Evolutionary conservation across 2,329 filamentous ascomycete species (phyloP).

Genomic region (Immersiporthe knoxdaviesiana): DNA sequence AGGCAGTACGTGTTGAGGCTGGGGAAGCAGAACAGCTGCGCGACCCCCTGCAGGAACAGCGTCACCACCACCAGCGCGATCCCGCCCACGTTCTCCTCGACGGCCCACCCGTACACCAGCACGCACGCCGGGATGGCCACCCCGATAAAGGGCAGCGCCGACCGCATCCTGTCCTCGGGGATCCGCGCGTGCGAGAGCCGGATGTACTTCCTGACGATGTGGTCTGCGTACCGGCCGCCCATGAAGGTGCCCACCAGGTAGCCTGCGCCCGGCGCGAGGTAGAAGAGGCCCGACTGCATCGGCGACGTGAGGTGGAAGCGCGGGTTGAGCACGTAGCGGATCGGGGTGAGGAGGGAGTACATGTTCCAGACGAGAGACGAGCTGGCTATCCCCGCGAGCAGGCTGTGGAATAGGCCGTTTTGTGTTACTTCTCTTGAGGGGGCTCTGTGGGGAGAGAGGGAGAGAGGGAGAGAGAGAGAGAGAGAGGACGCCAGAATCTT

Average conservation of each 20-base stretch:
- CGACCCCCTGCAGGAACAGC: conserved; percentile 71
- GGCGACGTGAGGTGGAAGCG: conserved; percentile 67
- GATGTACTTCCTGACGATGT: conserved; percentile 65
- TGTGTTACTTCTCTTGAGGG: too few relatives aligned
- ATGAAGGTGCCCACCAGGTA: conserved; percentile 69
- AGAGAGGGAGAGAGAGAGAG: too few relatives aligned
- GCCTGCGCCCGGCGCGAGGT: conserved; percentile 69
- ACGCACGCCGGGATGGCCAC: conserved; percentile 66
- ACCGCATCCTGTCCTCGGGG: conserved; percentile 70
- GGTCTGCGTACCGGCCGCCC: conserved; percentile 70
- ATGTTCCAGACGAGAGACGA: conserved; percentile 72
- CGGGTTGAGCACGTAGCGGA: conserved; percentile 72
- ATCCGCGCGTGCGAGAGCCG: conserved; percentile 58
- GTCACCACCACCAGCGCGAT: conserved; percentile 61
- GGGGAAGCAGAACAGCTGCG: conserved; percentile 71
- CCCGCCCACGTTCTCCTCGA: conserved; percentile 45
- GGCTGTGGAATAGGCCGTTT: conserved; percentile 26
- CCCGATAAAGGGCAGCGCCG: conserved; percentile 62
- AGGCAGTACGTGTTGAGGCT: conserved; percentile 76
- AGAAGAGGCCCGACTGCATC: conserved; percentile 69
- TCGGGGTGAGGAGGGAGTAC: conserved; percentile 68
- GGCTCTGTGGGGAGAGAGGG: too few relatives aligned
- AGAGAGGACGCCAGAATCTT: too few relatives aligned
- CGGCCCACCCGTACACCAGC: conserved; percentile 68
- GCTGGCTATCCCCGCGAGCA: conserved; percentile 60